Percentiles rank a stretch among this genome's conserved stretches.
phyloP scores from a whole-genome alignment of 2,329 filamentous ascomycete species.

The Acrocalymma vagum region DNA sequence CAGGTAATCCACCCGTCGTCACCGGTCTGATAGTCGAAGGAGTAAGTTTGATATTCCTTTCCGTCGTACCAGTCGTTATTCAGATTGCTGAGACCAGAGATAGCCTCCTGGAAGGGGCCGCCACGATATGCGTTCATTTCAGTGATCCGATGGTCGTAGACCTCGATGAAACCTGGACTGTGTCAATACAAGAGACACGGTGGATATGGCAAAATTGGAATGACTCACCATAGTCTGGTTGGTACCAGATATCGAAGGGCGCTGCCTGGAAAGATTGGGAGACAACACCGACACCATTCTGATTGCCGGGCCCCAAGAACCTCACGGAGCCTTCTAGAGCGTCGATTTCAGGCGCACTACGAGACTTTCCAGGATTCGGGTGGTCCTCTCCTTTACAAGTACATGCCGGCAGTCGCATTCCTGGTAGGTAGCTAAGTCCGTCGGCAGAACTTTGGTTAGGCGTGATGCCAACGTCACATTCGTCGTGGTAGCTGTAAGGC shows the following conservation, averaged over 20 bases:
- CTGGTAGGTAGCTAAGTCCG: conserved; percentile 72
- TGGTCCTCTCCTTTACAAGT: conserved; percentile 72
- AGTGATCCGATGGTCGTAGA: conserved; percentile 67
- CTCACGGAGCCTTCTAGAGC: conserved; percentile 72
- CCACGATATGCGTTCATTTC: conserved; percentile 64
- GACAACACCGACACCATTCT: conserved; percentile 65
- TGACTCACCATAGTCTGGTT: conserved; percentile 61
- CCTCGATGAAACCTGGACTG: conserved; percentile 65
- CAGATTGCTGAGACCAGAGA: conserved; percentile 62
- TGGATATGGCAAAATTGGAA: conserved; percentile 1
- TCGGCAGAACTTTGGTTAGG: conserved; percentile 74
- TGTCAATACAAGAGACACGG: conserved; percentile 16
- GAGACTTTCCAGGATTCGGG: conserved; percentile 69
- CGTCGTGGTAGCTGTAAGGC: conserved; percentile 76
- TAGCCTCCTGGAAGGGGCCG: conserved; percentile 64
- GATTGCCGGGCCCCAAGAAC: conserved; percentile 58
- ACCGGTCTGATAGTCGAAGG: conserved; percentile 66
- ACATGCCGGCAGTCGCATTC: conserved; percentile 75
- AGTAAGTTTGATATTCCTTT: conserved; percentile 63
- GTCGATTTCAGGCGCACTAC: conserved; percentile 76
- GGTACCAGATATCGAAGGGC: conserved; percentile 75
- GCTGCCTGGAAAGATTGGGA: conserved; percentile 74
- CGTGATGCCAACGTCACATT: conserved; percentile 75
- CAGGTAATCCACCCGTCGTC: conserved; percentile 69
- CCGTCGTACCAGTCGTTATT: conserved; percentile 68